phyloP scores from a whole-genome alignment of 106 monocot genomes.

The Dendrobium chrysotoxum region DNA sequence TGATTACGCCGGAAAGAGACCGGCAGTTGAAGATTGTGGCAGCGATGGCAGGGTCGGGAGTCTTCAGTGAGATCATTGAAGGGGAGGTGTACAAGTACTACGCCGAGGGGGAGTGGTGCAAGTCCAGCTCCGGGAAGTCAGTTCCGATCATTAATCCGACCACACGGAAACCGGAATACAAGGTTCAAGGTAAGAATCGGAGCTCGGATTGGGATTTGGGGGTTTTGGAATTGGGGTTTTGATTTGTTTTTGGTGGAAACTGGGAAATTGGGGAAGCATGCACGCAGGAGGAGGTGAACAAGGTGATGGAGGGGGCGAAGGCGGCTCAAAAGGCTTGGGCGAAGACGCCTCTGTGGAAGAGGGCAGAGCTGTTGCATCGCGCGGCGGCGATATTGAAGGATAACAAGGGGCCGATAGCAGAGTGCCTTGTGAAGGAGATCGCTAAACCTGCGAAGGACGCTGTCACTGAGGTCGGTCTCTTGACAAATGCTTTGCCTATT shows the following conservation, averaged over 20 bases:
- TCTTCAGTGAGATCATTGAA: slow-evolving; percentile 78
- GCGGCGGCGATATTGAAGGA: slow-evolving; percentile 88
- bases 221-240: neutral
- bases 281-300: slow-evolving; percentile 98
- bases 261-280: slow-evolving; percentile 43
- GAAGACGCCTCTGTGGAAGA: slow-evolving; percentile 90
- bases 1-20: neutral
- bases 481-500: neutral
- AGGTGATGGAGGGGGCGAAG: slow-evolving; percentile 75
- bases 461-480: slow-evolving; percentile 56
- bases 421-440: slow-evolving; percentile 96
- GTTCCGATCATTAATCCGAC: slow-evolving; percentile 88
- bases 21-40: neutral
- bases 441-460: slow-evolving; percentile 98
- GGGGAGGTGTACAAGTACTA: slow-evolving; percentile 94
- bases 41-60: slow-evolving; percentile 55
- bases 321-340: slow-evolving; percentile 91
- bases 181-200: slow-evolving; percentile 66
- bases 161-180: slow-evolving; percentile 67
- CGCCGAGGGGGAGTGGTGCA: slow-evolving; percentile 78
- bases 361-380: slow-evolving; percentile 90
- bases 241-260: neutral
- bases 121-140: slow-evolving; percentile 74
- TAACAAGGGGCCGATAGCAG: slow-evolving; percentile 79
- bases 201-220: neutral